These are phyloP conservation scores for Lablab purpureus DNA, from an alignment of 306 rosid genomes.

Conservation along the genomic window DNA sequence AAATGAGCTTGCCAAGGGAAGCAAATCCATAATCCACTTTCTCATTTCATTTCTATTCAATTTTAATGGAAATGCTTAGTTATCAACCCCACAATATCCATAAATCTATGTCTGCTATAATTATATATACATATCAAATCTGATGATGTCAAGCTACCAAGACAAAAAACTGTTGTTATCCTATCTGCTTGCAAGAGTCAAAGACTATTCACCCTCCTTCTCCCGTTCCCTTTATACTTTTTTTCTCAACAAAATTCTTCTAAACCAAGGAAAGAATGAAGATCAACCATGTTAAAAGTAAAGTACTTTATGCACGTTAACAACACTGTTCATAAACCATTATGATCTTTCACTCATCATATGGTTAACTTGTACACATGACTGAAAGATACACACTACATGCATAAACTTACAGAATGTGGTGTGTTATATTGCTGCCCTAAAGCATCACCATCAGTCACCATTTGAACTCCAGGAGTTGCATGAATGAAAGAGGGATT, in stretches of 20 bases:
- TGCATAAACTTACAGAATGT: conserved; percentile 67
- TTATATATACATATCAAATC: too few species aligned
- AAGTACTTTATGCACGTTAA: neutral
- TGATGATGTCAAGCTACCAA: conserved; percentile 9
- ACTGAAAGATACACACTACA: neutral
- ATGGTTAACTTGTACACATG: neutral
- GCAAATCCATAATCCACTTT: conserved; percentile 1
- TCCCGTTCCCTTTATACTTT: neutral
- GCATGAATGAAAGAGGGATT: conserved; percentile 86
- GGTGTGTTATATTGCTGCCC: conserved; percentile 97
- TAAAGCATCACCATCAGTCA: conserved; percentile 78
- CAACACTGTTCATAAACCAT: neutral
- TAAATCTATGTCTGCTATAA: neutral
- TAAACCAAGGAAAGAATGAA: conserved; percentile 20
- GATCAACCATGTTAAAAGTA: neutral
- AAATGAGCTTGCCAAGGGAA: neutral
- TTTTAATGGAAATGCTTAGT: neutral
- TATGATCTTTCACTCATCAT: neutral
- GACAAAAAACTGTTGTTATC: neutral
- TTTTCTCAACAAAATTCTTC: neutral
- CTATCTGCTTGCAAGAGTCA: conserved; percentile 9
- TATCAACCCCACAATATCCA: conserved; percentile 13
- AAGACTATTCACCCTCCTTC: conserved; percentile 2
- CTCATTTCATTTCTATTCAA: conserved; percentile 14
- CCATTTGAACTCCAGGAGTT: conserved; percentile 88